phyloP scores from a whole-genome alignment of 768 basidiomycete species.

The Strobilomyces dryophilus region DNA sequence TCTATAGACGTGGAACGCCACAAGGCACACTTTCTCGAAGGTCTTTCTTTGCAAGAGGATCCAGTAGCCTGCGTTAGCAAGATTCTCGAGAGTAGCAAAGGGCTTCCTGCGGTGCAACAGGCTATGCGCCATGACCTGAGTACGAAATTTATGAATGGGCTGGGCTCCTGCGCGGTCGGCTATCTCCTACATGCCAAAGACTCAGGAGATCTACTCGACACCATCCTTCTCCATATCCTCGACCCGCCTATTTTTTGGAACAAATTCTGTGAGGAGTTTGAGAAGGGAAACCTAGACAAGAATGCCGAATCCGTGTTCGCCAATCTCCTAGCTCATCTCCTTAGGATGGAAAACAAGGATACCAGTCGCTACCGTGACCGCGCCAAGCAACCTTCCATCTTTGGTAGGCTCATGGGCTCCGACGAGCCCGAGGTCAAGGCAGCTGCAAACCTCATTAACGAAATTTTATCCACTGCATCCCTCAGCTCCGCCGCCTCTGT shows the following conservation, averaged over 20 bases:
- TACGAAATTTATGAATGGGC: constrained; percentile 39
- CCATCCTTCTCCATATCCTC: constrained; percentile 38
- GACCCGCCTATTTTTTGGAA: constrained; percentile 53
- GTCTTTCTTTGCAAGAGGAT: constrained; percentile 39
- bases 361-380: constrained; percentile 36
- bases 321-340: constrained; percentile 47
- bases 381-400: constrained; percentile 31
- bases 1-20: constrained; percentile 20
- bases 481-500: constrained; percentile 15
- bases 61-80: constrained; percentile 34
- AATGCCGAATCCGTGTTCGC: constrained; percentile 39
- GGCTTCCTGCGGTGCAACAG: constrained; percentile 36
- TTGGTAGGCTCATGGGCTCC: constrained; percentile 25
- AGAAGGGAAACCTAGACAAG: constrained; percentile 30
- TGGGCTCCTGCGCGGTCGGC: constrained; percentile 32
- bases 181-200: constrained; percentile 38
- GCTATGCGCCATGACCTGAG: constrained; percentile 40
- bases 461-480: constrained; percentile 31
- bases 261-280: constrained; percentile 34
- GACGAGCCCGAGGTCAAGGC: constrained; percentile 21
- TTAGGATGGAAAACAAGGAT: constrained; percentile 35
- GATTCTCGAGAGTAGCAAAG: constrained; percentile 34
- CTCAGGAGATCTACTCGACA: constrained; percentile 36
- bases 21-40: constrained; percentile 42
- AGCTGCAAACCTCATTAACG: constrained; percentile 38